A percentile compares a stretch with the other conserved stretches of the same genome.
Conservation (phyloP, 371 early-diverging fungal genomes). For the Circinella minor region DNA sequence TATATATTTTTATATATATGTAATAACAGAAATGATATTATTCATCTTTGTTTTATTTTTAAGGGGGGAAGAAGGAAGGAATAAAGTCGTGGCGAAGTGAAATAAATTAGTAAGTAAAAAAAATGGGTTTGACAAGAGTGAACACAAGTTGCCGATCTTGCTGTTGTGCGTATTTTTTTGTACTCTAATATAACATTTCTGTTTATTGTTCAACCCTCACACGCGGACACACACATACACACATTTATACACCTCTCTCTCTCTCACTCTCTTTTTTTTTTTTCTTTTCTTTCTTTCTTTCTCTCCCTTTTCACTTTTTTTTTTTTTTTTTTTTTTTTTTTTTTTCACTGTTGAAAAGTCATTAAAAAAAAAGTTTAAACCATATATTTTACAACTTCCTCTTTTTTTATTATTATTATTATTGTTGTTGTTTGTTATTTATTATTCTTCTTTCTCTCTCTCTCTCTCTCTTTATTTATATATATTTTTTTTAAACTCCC, state of each 20-base stretch:
- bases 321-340: slow-evolving; percentile 16
- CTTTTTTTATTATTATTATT: slow-evolving; percentile 10
- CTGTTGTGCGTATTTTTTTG: slow-evolving; percentile 3
- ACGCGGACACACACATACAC: too few species aligned
- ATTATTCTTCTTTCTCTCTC: too few species aligned
- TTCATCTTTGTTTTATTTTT: too few species aligned
- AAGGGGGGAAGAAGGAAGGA: not conserved
- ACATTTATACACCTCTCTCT: slow-evolving; percentile 10
- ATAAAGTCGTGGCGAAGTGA: slow-evolving; percentile 4
- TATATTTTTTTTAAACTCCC: too few species aligned
- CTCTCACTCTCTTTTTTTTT: slow-evolving; percentile 22
- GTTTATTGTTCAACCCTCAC: slow-evolving; percentile 7
- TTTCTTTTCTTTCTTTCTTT: slow-evolving; percentile 14
- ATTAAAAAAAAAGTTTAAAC: too few species aligned
- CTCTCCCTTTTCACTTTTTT: slow-evolving; percentile 20
- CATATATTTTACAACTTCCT: slow-evolving; percentile 19
- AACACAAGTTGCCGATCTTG: slow-evolving; percentile 13
- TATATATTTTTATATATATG: too few species aligned
- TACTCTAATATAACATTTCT: slow-evolving; percentile 1
- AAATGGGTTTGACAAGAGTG: slow-evolving; percentile 13
- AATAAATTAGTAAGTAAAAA: not conserved
- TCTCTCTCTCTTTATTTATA: slow-evolving; percentile 4
- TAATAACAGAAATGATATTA: too few species aligned
- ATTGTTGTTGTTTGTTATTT: too few species aligned
- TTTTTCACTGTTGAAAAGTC: too few species aligned